Conservation (phyloP, 2,329 filamentous ascomycete genomes). For the Geosmithia flava region DNA sequence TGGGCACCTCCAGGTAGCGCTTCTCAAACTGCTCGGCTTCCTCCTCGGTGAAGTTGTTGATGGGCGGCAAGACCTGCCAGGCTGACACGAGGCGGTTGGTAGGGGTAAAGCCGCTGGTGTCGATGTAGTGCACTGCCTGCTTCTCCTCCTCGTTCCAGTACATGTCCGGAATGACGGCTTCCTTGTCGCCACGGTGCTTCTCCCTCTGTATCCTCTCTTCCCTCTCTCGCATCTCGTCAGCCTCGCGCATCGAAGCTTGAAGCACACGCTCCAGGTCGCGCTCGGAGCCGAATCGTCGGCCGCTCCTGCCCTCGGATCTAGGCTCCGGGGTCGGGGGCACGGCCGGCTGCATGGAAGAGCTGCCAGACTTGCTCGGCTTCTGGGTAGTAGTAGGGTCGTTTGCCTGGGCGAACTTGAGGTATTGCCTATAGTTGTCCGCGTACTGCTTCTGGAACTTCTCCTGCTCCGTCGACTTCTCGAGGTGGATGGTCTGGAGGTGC, state of each 20-base stretch:
- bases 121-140: slow-evolving; percentile 45
- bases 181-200: slow-evolving; percentile 63
- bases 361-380: slow-evolving; percentile 39
- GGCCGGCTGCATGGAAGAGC: slow-evolving; percentile 16
- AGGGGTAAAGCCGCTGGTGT: slow-evolving; percentile 52
- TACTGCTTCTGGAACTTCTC: slow-evolving; percentile 27
- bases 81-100: slow-evolving; percentile 54
- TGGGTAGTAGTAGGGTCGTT: slow-evolving; percentile 41
- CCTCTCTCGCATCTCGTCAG: slow-evolving; percentile 58
- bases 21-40: slow-evolving; percentile 63
- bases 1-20: slow-evolving; percentile 61
- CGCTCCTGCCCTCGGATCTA: slow-evolving; percentile 40
- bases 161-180: slow-evolving; percentile 63
- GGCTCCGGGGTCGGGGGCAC: slow-evolving; percentile 34
- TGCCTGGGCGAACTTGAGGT: slow-evolving; percentile 43
- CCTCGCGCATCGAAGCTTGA: slow-evolving; percentile 58
- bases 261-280: slow-evolving; percentile 61
- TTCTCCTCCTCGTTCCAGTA: slow-evolving; percentile 50
- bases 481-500: slow-evolving; percentile 28
- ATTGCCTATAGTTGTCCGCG: slow-evolving; percentile 32
- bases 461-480: slow-evolving; percentile 23
- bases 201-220: slow-evolving; percentile 52
- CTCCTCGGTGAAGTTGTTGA: slow-evolving; percentile 62
- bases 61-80: slow-evolving; percentile 60
- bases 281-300: slow-evolving; percentile 55